Percentiles rank a stretch among this genome's conserved stretches.
phyloP scores from a whole-genome alignment of 1,284 basidiomycete species.

The Sporisorium sorghi region DNA sequence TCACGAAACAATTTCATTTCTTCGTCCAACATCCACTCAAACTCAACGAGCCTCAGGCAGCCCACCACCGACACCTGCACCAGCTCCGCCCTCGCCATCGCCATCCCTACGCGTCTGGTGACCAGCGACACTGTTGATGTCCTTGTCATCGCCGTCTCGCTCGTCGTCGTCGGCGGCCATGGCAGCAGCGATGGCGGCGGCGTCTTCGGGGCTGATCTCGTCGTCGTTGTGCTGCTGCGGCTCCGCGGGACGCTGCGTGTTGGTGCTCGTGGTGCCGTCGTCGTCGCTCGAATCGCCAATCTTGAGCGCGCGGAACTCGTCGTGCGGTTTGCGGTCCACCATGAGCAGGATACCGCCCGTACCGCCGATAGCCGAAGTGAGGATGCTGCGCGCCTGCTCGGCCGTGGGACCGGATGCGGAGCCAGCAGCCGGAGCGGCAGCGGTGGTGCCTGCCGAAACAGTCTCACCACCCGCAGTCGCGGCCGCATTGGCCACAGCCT shows the following conservation, averaged over 20 bases:
- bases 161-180: slow-evolving; percentile 60
- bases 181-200: slow-evolving; percentile 54
- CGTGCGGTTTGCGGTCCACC: slow-evolving; percentile 55
- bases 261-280: slow-evolving; percentile 16
- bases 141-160: slow-evolving; percentile 52
- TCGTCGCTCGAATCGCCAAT: slow-evolving; percentile 33
- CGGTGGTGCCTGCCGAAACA: slow-evolving; percentile 2
- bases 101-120: slow-evolving; percentile 22
- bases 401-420: slow-evolving; percentile 27
- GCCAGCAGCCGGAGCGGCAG: not conserved
- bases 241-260: slow-evolving; percentile 1
- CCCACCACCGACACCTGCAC: slow-evolving; percentile 12
- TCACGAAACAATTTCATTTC: not conserved
- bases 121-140: slow-evolving; percentile 39
- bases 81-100: slow-evolving; percentile 7
- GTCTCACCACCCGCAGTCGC: slow-evolving; percentile 14
- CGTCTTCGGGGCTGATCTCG: slow-evolving; percentile 57
- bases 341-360: slow-evolving; percentile 66
- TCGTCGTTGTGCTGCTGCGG: slow-evolving; percentile 12
- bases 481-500: slow-evolving; percentile 38
- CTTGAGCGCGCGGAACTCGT: slow-evolving; percentile 55
- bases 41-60: slow-evolving; percentile 41
- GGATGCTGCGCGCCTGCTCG: slow-evolving; percentile 52
- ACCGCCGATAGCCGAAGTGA: slow-evolving; percentile 57
- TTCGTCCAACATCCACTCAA: not conserved